Percentiles rank a stretch among this genome's conserved stretches.
Evolutionary conservation across 2,329 filamentous ascomycete species (phyloP).

Genomic region (Orbilia blumenaviensis): DNA sequence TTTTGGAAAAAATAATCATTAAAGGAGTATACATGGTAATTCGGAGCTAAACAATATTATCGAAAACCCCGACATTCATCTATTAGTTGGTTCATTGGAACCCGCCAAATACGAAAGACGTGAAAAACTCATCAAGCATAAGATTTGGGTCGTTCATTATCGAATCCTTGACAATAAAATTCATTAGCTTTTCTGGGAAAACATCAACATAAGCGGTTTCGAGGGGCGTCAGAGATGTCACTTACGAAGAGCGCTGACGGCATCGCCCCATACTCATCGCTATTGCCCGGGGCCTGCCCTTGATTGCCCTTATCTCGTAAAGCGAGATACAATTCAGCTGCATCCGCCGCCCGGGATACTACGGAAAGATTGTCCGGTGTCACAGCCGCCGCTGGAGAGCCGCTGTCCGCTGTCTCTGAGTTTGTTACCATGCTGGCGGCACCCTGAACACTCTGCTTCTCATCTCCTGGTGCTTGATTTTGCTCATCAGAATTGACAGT

Average conservation of each 20-base stretch:
- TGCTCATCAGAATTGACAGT: slow-evolving; percentile 1
- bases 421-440: not conserved
- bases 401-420: slow-evolving; percentile 27
- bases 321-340: not conserved
- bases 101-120: slow-evolving; percentile 49
- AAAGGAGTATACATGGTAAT: not conserved
- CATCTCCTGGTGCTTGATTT: not conserved
- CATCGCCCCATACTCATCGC: slow-evolving; percentile 21
- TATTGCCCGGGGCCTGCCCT: not conserved
- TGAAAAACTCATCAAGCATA: slow-evolving; percentile 53
- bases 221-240: not conserved
- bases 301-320: not conserved
- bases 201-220: not conserved
- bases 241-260: slow-evolving; percentile 41
- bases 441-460: slow-evolving; percentile 1
- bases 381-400: slow-evolving; percentile 1
- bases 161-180: slow-evolving; percentile 13
- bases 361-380: slow-evolving; percentile 18
- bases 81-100: slow-evolving; percentile 14
- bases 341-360: not conserved
- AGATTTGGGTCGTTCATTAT: slow-evolving; percentile 51
- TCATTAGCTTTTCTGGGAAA: not conserved
- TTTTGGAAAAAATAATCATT: not conserved
- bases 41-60: not conserved
- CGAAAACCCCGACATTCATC: not conserved